phyloP scores from a whole-genome alignment of 192 early-diverging fungal genomes.

The Coemansia sp. region DNA sequence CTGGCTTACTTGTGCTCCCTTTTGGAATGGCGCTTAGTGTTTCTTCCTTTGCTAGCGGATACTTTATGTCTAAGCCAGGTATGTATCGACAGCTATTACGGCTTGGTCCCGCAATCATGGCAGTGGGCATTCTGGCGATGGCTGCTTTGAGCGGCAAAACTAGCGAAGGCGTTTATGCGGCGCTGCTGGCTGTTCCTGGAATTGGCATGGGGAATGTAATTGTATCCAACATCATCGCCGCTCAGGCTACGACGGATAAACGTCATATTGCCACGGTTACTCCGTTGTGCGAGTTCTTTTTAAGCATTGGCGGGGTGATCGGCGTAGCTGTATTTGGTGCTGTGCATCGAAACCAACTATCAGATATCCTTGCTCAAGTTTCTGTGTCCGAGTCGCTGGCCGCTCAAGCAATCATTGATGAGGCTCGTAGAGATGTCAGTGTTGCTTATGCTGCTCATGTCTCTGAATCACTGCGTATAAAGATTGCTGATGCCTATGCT shows the following conservation, averaged over 20 bases:
- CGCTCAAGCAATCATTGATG: conserved; percentile 51
- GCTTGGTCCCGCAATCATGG: conserved; percentile 63
- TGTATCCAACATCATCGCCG: conserved; percentile 69
- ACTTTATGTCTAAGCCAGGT: conserved; percentile 59
- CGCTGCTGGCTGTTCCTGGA: conserved; percentile 68
- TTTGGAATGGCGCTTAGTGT: conserved; percentile 70
- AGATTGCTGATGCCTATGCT: conserved; percentile 57
- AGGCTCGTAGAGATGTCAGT: conserved; percentile 50
- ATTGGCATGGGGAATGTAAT: conserved; percentile 73
- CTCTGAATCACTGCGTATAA: conserved; percentile 21
- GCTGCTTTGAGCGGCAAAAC: conserved; percentile 56
- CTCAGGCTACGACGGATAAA: conserved; percentile 64
- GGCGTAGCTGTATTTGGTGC: conserved; percentile 63
- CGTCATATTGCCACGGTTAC: conserved; percentile 67
- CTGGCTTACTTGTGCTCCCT: conserved; percentile 80
- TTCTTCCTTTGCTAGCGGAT: conserved; percentile 66
- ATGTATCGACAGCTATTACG: conserved; percentile 64
- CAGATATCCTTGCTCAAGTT: conserved; percentile 20
- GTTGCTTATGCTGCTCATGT: conserved; percentile 40
- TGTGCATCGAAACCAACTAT: conserved; percentile 63
- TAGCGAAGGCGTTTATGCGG: conserved; percentile 50
- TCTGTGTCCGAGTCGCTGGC: conserved; percentile 24
- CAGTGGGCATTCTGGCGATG: conserved; percentile 61
- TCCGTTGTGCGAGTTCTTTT: conserved; percentile 65
- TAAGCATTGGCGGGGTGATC: conserved; percentile 65